Evolutionary conservation across 1,139 yeast species (phyloP), one percentile per base, ranked within the genome.

Genomic region (Scheffersomyces stambukii): DNA sequence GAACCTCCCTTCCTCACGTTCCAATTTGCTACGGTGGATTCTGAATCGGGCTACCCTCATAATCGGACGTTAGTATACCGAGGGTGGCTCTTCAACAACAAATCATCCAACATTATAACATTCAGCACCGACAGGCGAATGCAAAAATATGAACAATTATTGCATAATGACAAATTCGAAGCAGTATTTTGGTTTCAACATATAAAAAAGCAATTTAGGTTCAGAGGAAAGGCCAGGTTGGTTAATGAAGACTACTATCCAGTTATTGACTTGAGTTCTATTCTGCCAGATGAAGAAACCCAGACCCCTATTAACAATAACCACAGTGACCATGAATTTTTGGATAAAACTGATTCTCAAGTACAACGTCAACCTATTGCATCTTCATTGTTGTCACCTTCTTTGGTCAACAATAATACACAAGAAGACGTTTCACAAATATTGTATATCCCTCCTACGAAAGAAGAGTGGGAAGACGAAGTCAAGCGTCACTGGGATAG

Each of bases 71-170:
- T 85, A 39, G 76, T 83, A 9, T 75, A 65, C 44, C 68, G 95
- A 30, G 93, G 89, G 9, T 85, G 83, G 57, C 57, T 85, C 25
- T 85, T 84, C 47, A 67, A 76, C 47, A 84, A 83, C 47, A 72
- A 70, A 37, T 65, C 73, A 33, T 78, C 81, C 23, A 85, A 83
- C 45, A 75, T 81, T 7, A 50, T 84, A 32, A 68, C 85, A 3
- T 77, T 81, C 46, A 74, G 82, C 24, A 80, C 94, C 2, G 95
- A 85, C 54, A 64, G 68, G 43, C 61, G 95, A 48, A 76, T 81
- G 68, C 58, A 58, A 29, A 85, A 85, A 52, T 70, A 70, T 43
- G 54, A 58, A 14, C 84, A 82, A 46, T 56, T 79, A 31, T 37
- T 50, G 10, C 41, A 47, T 15, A 71, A 73, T 44, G 75, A 77